Evolutionary conservation across 2,329 filamentous ascomycete species (phyloP).

Genomic region (Pestalotiopsis sp.): DNA sequence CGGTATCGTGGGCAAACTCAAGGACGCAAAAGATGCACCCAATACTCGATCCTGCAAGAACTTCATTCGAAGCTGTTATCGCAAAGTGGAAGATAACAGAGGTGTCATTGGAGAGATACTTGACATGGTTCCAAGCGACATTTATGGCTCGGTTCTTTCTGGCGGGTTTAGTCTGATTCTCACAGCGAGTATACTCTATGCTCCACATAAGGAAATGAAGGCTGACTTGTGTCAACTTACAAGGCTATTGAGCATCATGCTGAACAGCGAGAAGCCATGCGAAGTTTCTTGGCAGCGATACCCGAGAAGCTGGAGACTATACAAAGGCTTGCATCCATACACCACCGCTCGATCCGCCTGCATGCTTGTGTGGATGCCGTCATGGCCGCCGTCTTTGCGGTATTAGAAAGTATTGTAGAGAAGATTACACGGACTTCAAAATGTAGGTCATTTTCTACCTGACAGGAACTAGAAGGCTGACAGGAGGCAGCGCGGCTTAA

Average conservation of each 20-base stretch:
- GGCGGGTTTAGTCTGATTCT: conserved; percentile 20
- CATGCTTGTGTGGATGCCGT: conserved; percentile 15
- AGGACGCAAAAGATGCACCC: background rate
- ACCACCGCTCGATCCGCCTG: conserved; percentile 11
- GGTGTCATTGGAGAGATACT: conserved; percentile 15
- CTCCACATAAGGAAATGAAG: background rate
- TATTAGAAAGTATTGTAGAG: conserved; percentile 19
- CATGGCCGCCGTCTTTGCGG: conserved; percentile 19
- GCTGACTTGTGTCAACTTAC: background rate
- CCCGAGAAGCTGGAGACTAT: conserved; percentile 17
- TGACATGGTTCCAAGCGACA: conserved; percentile 17
- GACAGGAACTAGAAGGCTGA: background rate
- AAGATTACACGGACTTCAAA: background rate
- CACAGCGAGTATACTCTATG: conserved; percentile 8
- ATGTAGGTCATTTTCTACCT: background rate
- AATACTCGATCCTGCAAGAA: conserved; percentile 15
- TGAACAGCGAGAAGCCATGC: conserved; percentile 15
- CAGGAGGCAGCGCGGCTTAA: background rate
- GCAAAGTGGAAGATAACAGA: conserved; percentile 10
- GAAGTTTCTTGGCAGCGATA: conserved; percentile 16
- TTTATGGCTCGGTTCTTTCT: conserved; percentile 20
- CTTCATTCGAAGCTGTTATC: conserved; percentile 18
- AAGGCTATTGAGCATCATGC: conserved; percentile 20
- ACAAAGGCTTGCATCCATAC: conserved; percentile 17
- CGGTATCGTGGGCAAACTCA: background rate